Conservation (phyloP, 1,284 basidiomycete genomes). For the Lignosus rhinocerotis region DNA sequence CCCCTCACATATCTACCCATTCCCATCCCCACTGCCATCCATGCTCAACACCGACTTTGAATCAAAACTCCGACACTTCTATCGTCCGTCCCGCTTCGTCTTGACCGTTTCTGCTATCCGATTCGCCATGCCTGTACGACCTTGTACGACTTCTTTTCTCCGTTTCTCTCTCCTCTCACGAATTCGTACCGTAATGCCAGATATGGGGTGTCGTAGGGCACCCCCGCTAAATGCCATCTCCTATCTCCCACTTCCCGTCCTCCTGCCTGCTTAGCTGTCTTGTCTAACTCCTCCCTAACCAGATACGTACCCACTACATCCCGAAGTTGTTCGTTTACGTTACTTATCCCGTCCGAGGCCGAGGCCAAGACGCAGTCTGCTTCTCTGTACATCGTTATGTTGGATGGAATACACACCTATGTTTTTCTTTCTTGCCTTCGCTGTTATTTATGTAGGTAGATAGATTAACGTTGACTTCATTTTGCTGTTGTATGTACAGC, state of each 20-base stretch:
- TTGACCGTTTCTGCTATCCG: background rate
- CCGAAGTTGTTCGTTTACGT: background rate
- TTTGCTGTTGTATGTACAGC: constrained; percentile 17
- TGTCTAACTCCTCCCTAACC: background rate
- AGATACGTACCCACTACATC: background rate
- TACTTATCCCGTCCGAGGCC: constrained; percentile 9
- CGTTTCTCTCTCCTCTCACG: background rate
- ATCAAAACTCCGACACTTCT: background rate
- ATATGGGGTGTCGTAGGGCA: constrained; percentile 31
- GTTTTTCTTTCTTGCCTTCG: background rate
- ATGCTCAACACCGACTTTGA: background rate
- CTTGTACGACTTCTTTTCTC: constrained; percentile 11
- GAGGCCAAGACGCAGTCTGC: constrained; percentile 9
- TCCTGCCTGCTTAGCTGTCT: background rate
- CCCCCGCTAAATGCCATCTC: constrained; percentile 10
- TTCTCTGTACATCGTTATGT: constrained; percentile 4
- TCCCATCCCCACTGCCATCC: background rate
- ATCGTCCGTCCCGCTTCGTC: background rate
- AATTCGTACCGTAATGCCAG: constrained; percentile 14
- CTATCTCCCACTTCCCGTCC: background rate
- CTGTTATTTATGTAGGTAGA: constrained; percentile 3
- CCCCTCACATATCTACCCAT: background rate
- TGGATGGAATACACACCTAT: background rate
- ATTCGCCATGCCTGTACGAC: constrained; percentile 9
- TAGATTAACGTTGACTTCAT: background rate